Conservation (phyloP, 805 yeast species). For the Barnettozyma vustinii region DNA sequence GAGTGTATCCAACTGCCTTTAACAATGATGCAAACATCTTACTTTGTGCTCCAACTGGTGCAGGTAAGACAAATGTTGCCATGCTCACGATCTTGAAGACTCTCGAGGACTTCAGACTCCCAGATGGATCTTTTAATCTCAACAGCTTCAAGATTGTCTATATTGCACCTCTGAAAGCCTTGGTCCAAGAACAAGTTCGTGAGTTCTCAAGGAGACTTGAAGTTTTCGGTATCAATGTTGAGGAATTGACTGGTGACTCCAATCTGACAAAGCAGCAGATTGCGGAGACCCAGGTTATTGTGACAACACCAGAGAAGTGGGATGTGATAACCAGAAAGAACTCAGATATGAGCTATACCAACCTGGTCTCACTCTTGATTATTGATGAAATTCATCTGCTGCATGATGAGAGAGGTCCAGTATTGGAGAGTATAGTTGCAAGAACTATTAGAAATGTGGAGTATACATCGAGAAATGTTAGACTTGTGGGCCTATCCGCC, state of each 20-base stretch:
- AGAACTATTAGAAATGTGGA: constrained; percentile 52
- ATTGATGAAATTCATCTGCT: constrained; percentile 90
- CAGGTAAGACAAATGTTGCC: constrained; percentile 97
- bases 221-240: constrained; percentile 63
- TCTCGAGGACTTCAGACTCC: constrained; percentile 45
- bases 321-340: constrained; percentile 88
- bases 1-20: constrained; percentile 77
- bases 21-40: constrained; percentile 63
- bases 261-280: constrained; percentile 72
- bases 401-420: constrained; percentile 96
- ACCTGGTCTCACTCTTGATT: constrained; percentile 63
- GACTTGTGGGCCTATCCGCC: constrained; percentile 87
- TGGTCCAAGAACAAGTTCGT: constrained; percentile 91
- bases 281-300: constrained; percentile 70
- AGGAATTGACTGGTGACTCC: constrained; percentile 89
- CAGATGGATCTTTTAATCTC: constrained; percentile 45
- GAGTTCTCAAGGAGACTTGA: constrained; percentile 70
- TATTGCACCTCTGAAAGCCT: constrained; percentile 89
- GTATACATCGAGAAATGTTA: constrained; percentile 41
- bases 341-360: constrained; percentile 58
- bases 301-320: constrained; percentile 97
- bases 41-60: constrained; percentile 97
- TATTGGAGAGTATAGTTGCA: constrained; percentile 80
- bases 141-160: constrained; percentile 72
- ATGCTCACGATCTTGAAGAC: constrained; percentile 71